Conservation (phyloP, 2,329 filamentous ascomycete species). For the Aspergillus sergii region DNA sequence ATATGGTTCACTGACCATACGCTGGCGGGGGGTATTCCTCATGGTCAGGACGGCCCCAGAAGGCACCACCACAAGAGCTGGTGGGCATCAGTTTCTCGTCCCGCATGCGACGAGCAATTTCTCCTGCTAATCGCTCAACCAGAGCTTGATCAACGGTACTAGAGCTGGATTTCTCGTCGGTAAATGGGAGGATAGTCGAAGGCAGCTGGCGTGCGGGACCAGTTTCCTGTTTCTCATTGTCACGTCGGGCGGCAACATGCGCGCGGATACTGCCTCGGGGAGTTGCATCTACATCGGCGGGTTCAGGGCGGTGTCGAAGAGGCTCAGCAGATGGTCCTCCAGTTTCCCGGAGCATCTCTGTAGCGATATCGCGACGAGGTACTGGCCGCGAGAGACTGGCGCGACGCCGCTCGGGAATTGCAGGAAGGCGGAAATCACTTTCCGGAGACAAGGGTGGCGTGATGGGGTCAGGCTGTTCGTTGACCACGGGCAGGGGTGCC, state of each 20-base stretch:
- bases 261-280: slow-evolving; percentile 33
- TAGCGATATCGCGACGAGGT: slow-evolving; percentile 26
- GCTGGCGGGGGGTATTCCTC: slow-evolving; percentile 47
- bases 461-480: slow-evolving; percentile 60
- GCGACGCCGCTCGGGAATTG: slow-evolving; percentile 38
- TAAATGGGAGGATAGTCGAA: slow-evolving; percentile 39
- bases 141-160: slow-evolving; percentile 50
- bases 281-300: slow-evolving; percentile 35
- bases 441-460: slow-evolving; percentile 55
- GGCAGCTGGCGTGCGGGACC: slow-evolving; percentile 33
- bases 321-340: slow-evolving; percentile 31
- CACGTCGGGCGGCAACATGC: slow-evolving; percentile 16
- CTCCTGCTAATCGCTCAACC: slow-evolving; percentile 76
- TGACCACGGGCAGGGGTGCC: slow-evolving; percentile 59
- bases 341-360: slow-evolving; percentile 24
- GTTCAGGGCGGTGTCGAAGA: slow-evolving; percentile 17
- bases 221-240: slow-evolving; percentile 32
- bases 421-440: slow-evolving; percentile 33
- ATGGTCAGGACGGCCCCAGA: slow-evolving; percentile 38
- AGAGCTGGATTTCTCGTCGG: slow-evolving; percentile 31
- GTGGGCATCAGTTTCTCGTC: slow-evolving; percentile 68
- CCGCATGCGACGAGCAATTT: slow-evolving; percentile 82
- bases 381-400: slow-evolving; percentile 30
- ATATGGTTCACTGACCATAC: slow-evolving; percentile 42
- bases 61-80: slow-evolving; percentile 35